Percentiles rank a stretch among this genome's conserved stretches.
Conservation (phyloP, 371 early-diverging fungal genomes). For the Mortierella sp. region DNA sequence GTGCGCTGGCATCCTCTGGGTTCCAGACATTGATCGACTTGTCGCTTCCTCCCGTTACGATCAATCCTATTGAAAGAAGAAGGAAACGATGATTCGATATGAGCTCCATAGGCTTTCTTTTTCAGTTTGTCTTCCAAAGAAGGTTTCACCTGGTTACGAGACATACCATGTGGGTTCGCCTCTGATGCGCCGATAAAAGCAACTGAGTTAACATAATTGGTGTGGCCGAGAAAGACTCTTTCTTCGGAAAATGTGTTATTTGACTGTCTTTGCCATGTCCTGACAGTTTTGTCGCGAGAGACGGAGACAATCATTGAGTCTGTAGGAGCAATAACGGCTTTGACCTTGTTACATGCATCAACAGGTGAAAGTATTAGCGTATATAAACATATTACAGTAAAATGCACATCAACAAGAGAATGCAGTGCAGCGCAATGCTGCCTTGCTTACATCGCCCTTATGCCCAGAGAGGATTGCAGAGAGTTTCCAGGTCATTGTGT, state of each 20-base stretch:
- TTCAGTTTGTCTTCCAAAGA: background rate
- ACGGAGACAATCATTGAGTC: constrained; percentile 79
- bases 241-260: constrained; percentile 66
- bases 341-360: constrained; percentile 66
- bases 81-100: background rate
- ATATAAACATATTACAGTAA: no score
- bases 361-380: background rate
- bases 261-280: constrained; percentile 70
- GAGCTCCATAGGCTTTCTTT: background rate
- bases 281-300: constrained; percentile 82
- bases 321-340: constrained; percentile 75
- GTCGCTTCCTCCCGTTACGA: constrained; percentile 90
- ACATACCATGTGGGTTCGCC: constrained; percentile 74
- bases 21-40: constrained; percentile 87
- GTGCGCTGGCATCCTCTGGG: constrained; percentile 66
- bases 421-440: background rate
- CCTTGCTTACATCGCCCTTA: constrained; percentile 47
- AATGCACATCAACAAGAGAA: background rate
- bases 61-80: constrained; percentile 67
- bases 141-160: background rate
- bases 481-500: constrained; percentile 45
- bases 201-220: constrained; percentile 88
- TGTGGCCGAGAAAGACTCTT: constrained; percentile 75
- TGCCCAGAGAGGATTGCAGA: constrained; percentile 51
- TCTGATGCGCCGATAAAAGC: constrained; percentile 69